Evolutionary conservation across 1,284 basidiomycete species (phyloP).

Genomic region (Apiotrichum porosum): DNA sequence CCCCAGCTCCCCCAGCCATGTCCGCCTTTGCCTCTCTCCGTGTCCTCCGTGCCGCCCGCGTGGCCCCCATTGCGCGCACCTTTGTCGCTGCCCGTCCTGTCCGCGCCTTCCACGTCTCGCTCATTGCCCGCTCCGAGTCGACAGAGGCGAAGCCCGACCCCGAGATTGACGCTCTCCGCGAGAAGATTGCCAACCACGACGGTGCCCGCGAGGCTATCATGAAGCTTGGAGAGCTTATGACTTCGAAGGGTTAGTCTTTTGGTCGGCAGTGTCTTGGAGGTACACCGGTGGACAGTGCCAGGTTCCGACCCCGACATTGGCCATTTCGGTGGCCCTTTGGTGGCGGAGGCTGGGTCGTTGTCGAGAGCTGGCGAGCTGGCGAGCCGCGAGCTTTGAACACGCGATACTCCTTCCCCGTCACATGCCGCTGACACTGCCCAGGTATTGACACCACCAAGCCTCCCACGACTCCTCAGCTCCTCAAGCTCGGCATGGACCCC

Average conservation of each 20-base stretch:
- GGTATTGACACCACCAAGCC: slow-evolving; percentile 34
- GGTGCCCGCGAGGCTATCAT: slow-evolving; percentile 34
- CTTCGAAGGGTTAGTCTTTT: slow-evolving; percentile 31
- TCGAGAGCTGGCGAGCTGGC: too few species aligned
- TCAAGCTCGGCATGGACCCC: slow-evolving; percentile 38
- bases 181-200: slow-evolving; percentile 34
- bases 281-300: too few species aligned
- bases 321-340: too few species aligned
- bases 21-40: neutral
- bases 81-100: neutral
- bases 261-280: neutral
- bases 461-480: slow-evolving; percentile 32
- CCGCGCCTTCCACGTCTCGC: slow-evolving; percentile 18
- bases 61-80: neutral
- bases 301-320: too few species aligned
- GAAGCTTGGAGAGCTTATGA: slow-evolving; percentile 32
- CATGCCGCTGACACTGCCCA: too few species aligned
- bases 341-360: too few species aligned
- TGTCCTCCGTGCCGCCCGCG: neutral
- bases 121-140: slow-evolving; percentile 22
- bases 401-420: too few species aligned
- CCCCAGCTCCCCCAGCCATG: too few species aligned
- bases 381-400: too few species aligned
- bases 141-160: slow-evolving; percentile 26
- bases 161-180: slow-evolving; percentile 28